Conservation (phyloP, 139 green algal genomes). For the Ettlia oleoabundans region DNA sequence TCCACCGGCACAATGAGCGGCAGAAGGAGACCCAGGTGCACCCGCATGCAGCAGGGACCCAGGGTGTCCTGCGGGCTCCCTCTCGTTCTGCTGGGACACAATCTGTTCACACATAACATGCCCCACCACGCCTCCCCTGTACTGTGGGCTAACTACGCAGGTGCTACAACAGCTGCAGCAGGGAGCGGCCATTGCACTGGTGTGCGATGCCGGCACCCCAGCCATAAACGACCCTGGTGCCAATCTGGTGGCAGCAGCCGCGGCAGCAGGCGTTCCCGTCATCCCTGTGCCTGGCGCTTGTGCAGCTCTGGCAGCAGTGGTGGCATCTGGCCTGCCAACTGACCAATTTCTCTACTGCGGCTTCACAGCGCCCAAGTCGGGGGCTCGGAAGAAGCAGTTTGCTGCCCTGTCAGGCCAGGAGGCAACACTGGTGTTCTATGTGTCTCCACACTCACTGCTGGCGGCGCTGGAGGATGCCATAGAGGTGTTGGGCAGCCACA, state of each 20-base stretch:
- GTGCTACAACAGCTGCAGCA: constrained; percentile 64
- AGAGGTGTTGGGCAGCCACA: constrained; percentile 60
- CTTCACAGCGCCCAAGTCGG: constrained; percentile 83
- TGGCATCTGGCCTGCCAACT: constrained; percentile 78
- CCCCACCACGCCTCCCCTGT: too few species aligned
- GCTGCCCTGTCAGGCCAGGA: constrained; percentile 18
- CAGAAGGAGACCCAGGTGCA: constrained; percentile 50
- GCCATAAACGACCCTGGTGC: constrained; percentile 89
- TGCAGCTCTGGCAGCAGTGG: constrained; percentile 76
- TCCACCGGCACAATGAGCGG: constrained; percentile 90
- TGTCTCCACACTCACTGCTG: constrained; percentile 76
- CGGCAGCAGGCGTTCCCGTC: constrained; percentile 47
- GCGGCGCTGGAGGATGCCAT: constrained; percentile 53
- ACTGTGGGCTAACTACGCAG: too few species aligned
- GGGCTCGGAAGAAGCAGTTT: constrained; percentile 52
- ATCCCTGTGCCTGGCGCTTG: constrained; percentile 85
- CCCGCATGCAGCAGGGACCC: too few species aligned
- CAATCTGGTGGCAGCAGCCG: constrained; percentile 61
- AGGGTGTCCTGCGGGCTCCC: too few species aligned
- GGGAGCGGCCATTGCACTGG: constrained; percentile 79
- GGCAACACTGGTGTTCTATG: constrained; percentile 82
- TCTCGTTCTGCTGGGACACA: too few species aligned
- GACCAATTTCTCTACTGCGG: constrained; percentile 80
- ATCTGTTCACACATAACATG: too few species aligned
- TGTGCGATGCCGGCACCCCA: constrained; percentile 90